phyloP scores from a whole-genome alignment of 2,329 filamentous ascomycete genomes.

The Xylaria sp. region DNA sequence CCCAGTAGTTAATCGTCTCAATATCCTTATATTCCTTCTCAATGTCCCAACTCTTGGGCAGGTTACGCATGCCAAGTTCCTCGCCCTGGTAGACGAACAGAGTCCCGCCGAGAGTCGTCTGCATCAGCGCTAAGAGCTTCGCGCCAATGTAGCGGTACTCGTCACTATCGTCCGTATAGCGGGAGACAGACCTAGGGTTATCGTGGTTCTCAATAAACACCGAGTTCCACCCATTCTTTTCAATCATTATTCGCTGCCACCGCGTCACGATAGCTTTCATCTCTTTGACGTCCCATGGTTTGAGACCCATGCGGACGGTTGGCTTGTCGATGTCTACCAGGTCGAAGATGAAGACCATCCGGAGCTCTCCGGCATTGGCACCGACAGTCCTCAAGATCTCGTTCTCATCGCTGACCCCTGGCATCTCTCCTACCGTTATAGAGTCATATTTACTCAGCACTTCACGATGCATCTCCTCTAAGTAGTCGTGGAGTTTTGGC shows the following conservation, averaged over 20 bases:
- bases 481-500: constrained; percentile 74
- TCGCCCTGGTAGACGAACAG: constrained; percentile 76
- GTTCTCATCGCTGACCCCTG: constrained; percentile 67
- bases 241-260: constrained; percentile 60
- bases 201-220: constrained; percentile 75
- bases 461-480: constrained; percentile 71
- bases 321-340: constrained; percentile 70
- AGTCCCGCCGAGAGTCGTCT: constrained; percentile 66
- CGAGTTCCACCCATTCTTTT: constrained; percentile 69
- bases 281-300: constrained; percentile 58
- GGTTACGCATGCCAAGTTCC: constrained; percentile 73
- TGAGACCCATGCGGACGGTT: constrained; percentile 57
- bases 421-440: constrained; percentile 78
- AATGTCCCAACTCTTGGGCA: constrained; percentile 68
- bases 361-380: constrained; percentile 67
- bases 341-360: constrained; percentile 78
- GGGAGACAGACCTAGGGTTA: constrained; percentile 67
- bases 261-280: constrained; percentile 54
- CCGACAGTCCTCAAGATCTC: constrained; percentile 71
- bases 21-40: constrained; percentile 68
- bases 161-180: constrained; percentile 63
- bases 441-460: constrained; percentile 70
- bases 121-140: constrained; percentile 69
- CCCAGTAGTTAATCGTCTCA: constrained; percentile 61
- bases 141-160: constrained; percentile 61